A percentile compares a stretch with the other conserved stretches of the same genome.
Conservation (phyloP, 1,139 yeast genomes). For the Diutina rugosa region DNA sequence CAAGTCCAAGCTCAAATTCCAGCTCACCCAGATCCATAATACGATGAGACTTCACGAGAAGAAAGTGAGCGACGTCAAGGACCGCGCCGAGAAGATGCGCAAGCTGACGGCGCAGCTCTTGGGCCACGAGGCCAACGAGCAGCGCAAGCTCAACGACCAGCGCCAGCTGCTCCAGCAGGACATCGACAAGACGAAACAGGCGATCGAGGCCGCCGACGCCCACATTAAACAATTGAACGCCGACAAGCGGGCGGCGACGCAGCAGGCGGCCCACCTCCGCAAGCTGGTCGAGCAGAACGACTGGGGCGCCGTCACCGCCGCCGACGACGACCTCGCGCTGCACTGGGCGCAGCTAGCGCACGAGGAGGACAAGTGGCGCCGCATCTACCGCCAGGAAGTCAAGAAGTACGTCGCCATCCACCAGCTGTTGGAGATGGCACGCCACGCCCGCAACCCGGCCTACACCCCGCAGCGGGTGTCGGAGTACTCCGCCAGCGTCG, state of each 20-base stretch:
- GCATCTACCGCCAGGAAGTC: slow-evolving; percentile 18
- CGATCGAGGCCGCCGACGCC: slow-evolving; percentile 16
- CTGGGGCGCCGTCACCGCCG: slow-evolving; percentile 1
- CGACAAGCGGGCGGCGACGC: slow-evolving; percentile 15
- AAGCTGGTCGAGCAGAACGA: not conserved
- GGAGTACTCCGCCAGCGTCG: slow-evolving; percentile 28
- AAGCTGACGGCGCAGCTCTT: slow-evolving; percentile 14
- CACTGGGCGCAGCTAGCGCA: slow-evolving; percentile 10
- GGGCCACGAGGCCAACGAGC: slow-evolving; percentile 13
- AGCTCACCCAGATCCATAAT: slow-evolving; percentile 13
- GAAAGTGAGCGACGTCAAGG: slow-evolving; percentile 14
- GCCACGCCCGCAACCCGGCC: slow-evolving; percentile 12
- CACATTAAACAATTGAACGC: slow-evolving; percentile 10
- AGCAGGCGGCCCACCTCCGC: not conserved
- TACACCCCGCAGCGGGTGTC: slow-evolving; percentile 22
- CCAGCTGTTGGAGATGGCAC: slow-evolving; percentile 20
- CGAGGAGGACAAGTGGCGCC: slow-evolving; percentile 22
- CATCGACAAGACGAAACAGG: slow-evolving; percentile 9
- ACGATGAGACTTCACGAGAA: slow-evolving; percentile 9
- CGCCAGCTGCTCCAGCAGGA: slow-evolving; percentile 7
- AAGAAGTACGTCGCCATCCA: slow-evolving; percentile 18
- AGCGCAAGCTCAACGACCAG: slow-evolving; percentile 9
- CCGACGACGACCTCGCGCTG: not conserved
- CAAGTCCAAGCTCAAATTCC: slow-evolving; percentile 20
- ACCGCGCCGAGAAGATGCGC: slow-evolving; percentile 13